Conservation (phyloP, 441 rosid species). For the Arabidopsis hybrid region DNA sequence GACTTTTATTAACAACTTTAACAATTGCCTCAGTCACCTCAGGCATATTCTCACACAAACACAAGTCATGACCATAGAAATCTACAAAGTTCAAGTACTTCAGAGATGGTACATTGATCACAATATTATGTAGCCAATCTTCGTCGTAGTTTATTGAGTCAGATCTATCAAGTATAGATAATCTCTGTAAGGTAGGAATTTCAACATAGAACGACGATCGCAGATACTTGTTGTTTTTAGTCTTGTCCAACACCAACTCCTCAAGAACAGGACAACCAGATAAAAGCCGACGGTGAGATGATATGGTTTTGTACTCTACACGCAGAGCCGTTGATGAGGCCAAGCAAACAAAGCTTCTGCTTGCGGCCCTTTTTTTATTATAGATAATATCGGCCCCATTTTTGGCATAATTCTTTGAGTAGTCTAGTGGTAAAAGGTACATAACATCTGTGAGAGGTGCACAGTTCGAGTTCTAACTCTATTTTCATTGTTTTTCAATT, state of each 20-base stretch:
- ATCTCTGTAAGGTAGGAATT: conserved; percentile 1
- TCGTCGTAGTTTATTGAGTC: neutral
- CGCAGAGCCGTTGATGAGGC: too few species aligned
- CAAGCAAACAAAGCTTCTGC: too few species aligned
- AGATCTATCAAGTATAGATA: conserved; percentile 24
- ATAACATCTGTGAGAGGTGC: too few species aligned
- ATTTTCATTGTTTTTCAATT: too few species aligned
- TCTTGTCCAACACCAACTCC: conserved; percentile 11
- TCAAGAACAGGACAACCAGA: conserved; percentile 21
- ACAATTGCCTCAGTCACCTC: conserved; percentile 21
- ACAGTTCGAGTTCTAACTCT: too few species aligned
- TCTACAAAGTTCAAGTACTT: neutral
- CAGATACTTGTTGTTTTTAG: neutral
- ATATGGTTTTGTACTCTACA: neutral
- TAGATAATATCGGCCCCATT: too few species aligned
- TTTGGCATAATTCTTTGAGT: too few species aligned
- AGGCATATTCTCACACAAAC: conserved; percentile 18
- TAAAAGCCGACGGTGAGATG: neutral
- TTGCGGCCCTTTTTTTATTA: too few species aligned
- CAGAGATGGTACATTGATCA: neutral
- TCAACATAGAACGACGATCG: neutral
- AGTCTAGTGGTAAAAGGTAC: too few species aligned
- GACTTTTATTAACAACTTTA: neutral
- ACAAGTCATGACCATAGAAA: neutral
- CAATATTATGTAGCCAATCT: too few species aligned